Base-by-base conservation (phyloP, 441 rosid species). In the Iberis amara region DNA sequence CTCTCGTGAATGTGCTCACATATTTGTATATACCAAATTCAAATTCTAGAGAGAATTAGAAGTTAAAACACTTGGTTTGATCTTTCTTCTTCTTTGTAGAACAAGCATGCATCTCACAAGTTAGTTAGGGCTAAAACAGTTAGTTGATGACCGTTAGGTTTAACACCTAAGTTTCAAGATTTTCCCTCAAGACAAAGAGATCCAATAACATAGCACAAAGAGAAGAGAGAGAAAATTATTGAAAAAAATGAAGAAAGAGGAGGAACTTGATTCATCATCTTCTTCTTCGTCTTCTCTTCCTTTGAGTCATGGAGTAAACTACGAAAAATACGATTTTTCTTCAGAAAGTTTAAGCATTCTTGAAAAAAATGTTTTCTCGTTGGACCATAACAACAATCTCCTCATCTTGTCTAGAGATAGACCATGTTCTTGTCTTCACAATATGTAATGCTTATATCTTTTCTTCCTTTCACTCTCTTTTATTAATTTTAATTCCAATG, bases 221-320 rank as follows among this genome's bases (percentile, higher is more conserved):
- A 52, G 31, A 57, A 30, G 4, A 42, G 11, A 38, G 14, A 14
- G 8, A 43, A 31, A 14, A 45, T 52, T 50, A 58, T 39, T 58
- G 45, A 27, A 24, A 3, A 36, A 10, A 47, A 65, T 65, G 70
- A 52, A 46, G n/a, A 55, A 58, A 52, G 55, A 58, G 7, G 55
- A 32, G 12, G 58, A 50, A 32, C 7, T 14, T 52, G 45, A 27
- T 58, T 56, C 62, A 1, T 65, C 64, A 1, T 65, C 64, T 45
- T 65, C 69, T 24, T 66, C 71, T 24, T 66, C 71, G 0, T 55
- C 66, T 53, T 59, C 66, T 47, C 71, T 66, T 42, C 66, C 71
- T 6, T 57, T 60, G 15, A 66, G 71, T 45, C 54, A 66, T 10
- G 71, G 66, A 47, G 71, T 66, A 13, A 62, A 48, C 53, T n/a